Base-by-base conservation (phyloP, 352 stramenopile species). In the Poterioochromonas sp. region DNA sequence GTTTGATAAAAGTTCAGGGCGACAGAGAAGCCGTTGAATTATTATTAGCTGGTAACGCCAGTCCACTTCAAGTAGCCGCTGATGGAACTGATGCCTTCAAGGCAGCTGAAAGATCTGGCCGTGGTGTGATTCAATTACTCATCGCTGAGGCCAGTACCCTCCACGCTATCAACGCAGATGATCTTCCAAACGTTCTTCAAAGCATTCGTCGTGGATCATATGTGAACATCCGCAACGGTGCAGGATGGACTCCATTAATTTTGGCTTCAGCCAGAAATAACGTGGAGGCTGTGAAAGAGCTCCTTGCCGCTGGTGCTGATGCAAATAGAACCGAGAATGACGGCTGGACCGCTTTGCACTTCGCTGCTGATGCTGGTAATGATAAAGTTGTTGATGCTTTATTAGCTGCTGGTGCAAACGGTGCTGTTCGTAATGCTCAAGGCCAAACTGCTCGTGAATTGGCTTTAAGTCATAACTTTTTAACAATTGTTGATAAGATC, bases 221-320 rank as follows among this genome's bases (percentile, higher is more conserved):
- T 32, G 26, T 62, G 2, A 62, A 62, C 51, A 34, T 62, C 15
- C 29, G 60, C 3, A 43, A 43, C 8, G 60, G 5, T 69, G 60
- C 11, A 11, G 60, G 60, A 20, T 76, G 68, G 68, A 76, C 32
- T 11, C 68, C 68, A 40, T n/a, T 76, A 1, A 76, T 76, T 1
- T 58, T 34, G 1, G 68, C 40, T 32, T 26, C 26, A 15, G 1
- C 8, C 11, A 37, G 12, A 18, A 5, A 29, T 8, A 5, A 58
- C 20, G 18, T 54, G 8, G 68, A 53, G 0, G 3, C 39, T 1
- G 41, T 54, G 8, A 37, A 41, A n/a, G 35, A 44, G 12, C 12
- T 76, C 15, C 68, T 76, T 18, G 8, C 8, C 22, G 1, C 29
- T n/a, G 68, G 68, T 40, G 35, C 68, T 22, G 35, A 51, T 58